Evolutionary conservation across 352 stramenopile species (phyloP), one percentile per base, ranked within the genome.

Genomic region (Phytophthora boehmeriae): DNA sequence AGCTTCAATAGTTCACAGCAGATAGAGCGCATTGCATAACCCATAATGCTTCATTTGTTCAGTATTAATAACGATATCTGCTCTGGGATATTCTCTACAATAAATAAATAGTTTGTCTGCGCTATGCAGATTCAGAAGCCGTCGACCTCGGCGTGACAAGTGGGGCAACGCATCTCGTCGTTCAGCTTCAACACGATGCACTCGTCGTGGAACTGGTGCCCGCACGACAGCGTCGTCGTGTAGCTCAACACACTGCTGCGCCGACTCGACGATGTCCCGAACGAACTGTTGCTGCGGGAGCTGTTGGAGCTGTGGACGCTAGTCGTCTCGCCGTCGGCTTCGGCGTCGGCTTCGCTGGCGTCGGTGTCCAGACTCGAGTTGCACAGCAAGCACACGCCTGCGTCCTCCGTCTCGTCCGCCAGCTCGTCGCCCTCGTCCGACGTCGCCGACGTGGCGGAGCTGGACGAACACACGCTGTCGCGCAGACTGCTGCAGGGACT

Each of bases 141-240:
- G 38, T 44, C 38, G 5, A 44, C 38, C 38, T 44, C 14, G 9
- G 19, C 44, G 54, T 63, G 68, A 45, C 75, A 86, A 25, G 75
- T 66, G 8, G 75, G 78, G 44, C 78, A 88, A 5, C 27, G 44
- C 58, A 86, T 66, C 34, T 64, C 54, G 52, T 77, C 66, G 65
- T 88, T 88, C 30, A 88, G 68, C 58, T 75, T 73, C 34, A 59
- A 13, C 34, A 88, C 45, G 49, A 86, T 81, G 65, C 78, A 88
- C 61, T 88, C 78, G 43, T 88, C 75, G 62, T 88, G 78, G 66
- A 85, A 88, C 20, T 71, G 42, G 53, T 88, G 78, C 34, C 75
- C 78, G 35, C 78, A 88, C 19, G 60, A 34, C 9, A 88, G 70
- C 20, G 65, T 73, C 43, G 76, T 83, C 36, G 68, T 73, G 56